phyloP scores from a whole-genome alignment of 2,329 filamentous ascomycete genomes.

The Penicillium sp. region DNA sequence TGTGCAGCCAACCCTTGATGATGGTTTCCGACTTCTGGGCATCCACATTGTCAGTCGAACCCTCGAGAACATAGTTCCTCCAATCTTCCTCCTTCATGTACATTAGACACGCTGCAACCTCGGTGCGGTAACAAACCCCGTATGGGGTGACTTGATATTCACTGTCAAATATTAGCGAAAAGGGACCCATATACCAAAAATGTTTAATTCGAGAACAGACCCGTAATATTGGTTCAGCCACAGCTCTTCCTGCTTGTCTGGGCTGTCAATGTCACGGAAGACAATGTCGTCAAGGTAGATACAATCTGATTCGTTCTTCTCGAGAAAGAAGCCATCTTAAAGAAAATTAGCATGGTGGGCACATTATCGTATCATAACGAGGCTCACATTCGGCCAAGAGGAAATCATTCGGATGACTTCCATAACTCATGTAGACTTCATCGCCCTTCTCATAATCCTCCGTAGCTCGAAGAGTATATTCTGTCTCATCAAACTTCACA shows the following conservation, averaged over 20 bases:
- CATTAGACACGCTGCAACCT: constrained; percentile 42
- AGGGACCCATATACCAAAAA: neutral
- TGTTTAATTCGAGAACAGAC: constrained; percentile 22
- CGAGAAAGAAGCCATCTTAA: constrained; percentile 45
- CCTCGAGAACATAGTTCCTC: constrained; percentile 41
- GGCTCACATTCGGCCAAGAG: constrained; percentile 45
- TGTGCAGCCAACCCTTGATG: constrained; percentile 37
- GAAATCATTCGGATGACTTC: constrained; percentile 45
- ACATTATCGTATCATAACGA: neutral
- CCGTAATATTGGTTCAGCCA: constrained; percentile 41
- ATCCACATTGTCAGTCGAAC: constrained; percentile 31
- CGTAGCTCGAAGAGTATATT: constrained; percentile 37
- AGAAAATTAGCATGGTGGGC: neutral
- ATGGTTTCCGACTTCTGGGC: constrained; percentile 31
- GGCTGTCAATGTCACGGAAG: constrained; percentile 30
- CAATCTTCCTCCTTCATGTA: constrained; percentile 42
- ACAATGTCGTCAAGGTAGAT: constrained; percentile 46
- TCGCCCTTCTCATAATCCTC: constrained; percentile 40
- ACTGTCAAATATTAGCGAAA: constrained; percentile 23
- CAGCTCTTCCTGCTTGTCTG: constrained; percentile 34
- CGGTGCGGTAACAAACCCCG: constrained; percentile 45
- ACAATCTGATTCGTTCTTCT: constrained; percentile 41
- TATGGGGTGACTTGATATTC: constrained; percentile 42
- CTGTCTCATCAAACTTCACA: constrained; percentile 37
- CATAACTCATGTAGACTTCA: constrained; percentile 48